phyloP scores from a whole-genome alignment of 805 yeast genomes.

The Cyberlindnera maclurae region DNA sequence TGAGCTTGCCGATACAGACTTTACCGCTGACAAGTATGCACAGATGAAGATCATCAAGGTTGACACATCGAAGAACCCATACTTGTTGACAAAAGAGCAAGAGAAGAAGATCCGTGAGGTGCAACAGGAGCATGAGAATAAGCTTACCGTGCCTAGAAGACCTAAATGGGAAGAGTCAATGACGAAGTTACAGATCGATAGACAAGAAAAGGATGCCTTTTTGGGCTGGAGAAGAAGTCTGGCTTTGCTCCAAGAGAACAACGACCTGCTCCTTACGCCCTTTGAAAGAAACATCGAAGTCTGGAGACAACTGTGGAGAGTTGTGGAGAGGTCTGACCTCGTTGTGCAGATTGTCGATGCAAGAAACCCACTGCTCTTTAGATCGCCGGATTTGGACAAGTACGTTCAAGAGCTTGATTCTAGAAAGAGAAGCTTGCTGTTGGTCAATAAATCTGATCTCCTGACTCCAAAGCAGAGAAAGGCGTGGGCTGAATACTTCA shows the following conservation, averaged over 20 bases:
- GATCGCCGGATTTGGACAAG: constrained; percentile 79
- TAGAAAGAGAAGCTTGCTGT: constrained; percentile 69
- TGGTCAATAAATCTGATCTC: constrained; percentile 92
- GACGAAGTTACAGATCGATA: constrained; percentile 70
- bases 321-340: constrained; percentile 88
- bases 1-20: constrained; percentile 91
- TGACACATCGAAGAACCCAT: constrained; percentile 48
- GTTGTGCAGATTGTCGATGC: constrained; percentile 98
- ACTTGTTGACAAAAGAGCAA: constrained; percentile 59
- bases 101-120: constrained; percentile 50
- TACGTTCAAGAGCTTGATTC: constrained; percentile 75
- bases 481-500: constrained; percentile 83
- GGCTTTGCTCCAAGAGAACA: constrained; percentile 76
- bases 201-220: constrained; percentile 84
- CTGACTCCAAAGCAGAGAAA: constrained; percentile 70
- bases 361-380: constrained; percentile 82
- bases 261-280: constrained; percentile 86
- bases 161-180: constrained; percentile 77
- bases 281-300: constrained; percentile 96
- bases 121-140: constrained; percentile 61
- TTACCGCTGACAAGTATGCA: constrained; percentile 81
- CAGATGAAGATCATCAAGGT: constrained; percentile 80
- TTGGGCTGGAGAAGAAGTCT: constrained; percentile 90
- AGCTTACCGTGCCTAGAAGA: constrained; percentile 85
- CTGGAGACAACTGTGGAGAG: constrained; percentile 98